Evolutionary conservation across 495 filamentous ascomycete species (phyloP).

Genomic region (Trichocladium antarcticum): DNA sequence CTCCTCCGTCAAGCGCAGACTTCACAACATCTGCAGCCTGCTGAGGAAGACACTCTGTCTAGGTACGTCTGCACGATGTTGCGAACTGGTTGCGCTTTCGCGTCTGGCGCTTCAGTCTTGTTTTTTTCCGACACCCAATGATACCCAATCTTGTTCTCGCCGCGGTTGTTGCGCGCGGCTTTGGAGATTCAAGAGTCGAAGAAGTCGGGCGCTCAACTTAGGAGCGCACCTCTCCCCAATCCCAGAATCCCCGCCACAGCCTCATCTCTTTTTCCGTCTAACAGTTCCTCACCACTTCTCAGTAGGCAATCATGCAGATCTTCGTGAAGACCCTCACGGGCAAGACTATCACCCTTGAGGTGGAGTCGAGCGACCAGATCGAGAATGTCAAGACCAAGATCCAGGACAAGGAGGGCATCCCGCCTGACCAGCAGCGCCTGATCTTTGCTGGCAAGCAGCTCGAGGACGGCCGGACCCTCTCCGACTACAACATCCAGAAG

Average conservation of each 20-base stretch:
- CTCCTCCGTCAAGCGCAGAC: constrained; percentile 25
- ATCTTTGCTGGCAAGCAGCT: constrained; percentile 99
- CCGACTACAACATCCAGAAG: constrained; percentile 99
- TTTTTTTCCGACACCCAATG: constrained; percentile 10
- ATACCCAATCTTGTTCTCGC: constrained; percentile 22
- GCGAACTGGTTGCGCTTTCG: constrained; percentile 16
- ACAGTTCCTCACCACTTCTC: constrained; percentile 26
- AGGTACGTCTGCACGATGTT: constrained; percentile 41
- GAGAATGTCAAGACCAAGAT: constrained; percentile 98
- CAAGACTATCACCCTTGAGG: constrained; percentile 99
- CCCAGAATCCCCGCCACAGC: constrained; percentile 2
- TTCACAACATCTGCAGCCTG: constrained; percentile 40
- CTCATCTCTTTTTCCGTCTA: constrained; percentile 18
- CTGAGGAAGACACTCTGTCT: constrained; percentile 48
- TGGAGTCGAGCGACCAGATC: constrained; percentile 98
- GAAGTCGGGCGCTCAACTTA: constrained; percentile 3
- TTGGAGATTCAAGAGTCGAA: neutral
- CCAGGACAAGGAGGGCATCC: constrained; percentile 99
- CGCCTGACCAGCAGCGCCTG: constrained; percentile 98
- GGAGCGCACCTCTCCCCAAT: neutral
- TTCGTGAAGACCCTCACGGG: constrained; percentile 99
- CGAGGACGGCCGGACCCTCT: constrained; percentile 97
- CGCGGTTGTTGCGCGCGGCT: constrained; percentile 1
- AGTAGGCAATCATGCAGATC: constrained; percentile 83
- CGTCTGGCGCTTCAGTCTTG: constrained; percentile 9